Conservation (phyloP, 2,329 filamentous ascomycete genomes). For the Chaetomiaceae sp. region DNA sequence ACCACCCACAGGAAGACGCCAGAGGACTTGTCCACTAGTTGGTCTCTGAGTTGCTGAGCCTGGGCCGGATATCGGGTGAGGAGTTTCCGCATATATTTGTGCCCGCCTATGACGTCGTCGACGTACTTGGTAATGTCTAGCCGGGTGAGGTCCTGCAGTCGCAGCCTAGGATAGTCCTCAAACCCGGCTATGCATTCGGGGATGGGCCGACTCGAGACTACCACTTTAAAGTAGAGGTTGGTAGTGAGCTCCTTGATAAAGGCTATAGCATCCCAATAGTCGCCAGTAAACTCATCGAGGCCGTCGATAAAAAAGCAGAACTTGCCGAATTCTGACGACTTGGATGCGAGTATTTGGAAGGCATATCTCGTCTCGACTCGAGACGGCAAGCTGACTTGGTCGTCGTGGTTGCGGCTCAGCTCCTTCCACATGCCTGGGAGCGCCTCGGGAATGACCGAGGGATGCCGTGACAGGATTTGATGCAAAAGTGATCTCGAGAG, state of each 20-base stretch:
- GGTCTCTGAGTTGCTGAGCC: background rate
- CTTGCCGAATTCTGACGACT: background rate
- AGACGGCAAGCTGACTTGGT: background rate
- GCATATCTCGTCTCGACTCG: background rate
- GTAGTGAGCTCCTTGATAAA: constrained; percentile 11
- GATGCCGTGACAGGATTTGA: constrained; percentile 18
- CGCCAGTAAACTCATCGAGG: constrained; percentile 18
- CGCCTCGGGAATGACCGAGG: constrained; percentile 11
- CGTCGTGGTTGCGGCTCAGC: background rate
- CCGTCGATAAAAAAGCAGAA: constrained; percentile 24
- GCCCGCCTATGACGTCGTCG: background rate
- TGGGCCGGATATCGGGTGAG: background rate
- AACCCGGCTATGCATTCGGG: constrained; percentile 12
- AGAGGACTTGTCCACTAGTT: constrained; percentile 11
- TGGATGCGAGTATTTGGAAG: background rate
- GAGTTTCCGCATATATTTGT: constrained; percentile 1
- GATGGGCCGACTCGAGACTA: constrained; percentile 14
- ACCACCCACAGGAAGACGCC: constrained; percentile 24
- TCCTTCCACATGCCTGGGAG: constrained; percentile 19
- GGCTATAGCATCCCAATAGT: background rate
- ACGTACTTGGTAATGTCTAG: constrained; percentile 13
- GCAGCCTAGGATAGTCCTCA: background rate
- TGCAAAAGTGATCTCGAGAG: constrained; percentile 22
- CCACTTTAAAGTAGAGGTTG: constrained; percentile 3
- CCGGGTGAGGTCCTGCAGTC: constrained; percentile 1